Percentiles rank a stretch among this genome's conserved stretches.
Conservation (phyloP, 2,329 filamentous ascomycete genomes). For the Colletotrichum cordylinicola region DNA sequence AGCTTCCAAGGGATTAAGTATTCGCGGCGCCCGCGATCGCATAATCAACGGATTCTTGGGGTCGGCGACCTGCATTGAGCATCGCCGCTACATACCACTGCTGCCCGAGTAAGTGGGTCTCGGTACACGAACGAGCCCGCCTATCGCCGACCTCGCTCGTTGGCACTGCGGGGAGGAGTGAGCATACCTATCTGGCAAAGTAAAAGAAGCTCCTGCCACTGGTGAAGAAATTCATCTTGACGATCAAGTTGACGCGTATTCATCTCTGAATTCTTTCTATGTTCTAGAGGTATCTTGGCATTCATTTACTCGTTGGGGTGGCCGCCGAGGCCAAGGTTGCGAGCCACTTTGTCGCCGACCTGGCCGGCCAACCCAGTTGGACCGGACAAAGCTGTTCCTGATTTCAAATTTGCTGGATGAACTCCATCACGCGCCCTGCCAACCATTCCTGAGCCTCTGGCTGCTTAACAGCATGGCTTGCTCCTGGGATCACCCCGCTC, state of each 20-base stretch:
- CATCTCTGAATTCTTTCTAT: background rate
- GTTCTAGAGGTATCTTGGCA: background rate
- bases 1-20: slow-evolving; percentile 7
- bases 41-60: background rate
- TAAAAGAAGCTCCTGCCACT: background rate
- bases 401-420: slow-evolving; percentile 37
- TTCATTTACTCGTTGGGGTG: background rate
- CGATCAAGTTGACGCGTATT: background rate
- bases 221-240: background rate
- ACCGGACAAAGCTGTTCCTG: background rate
- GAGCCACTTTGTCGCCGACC: background rate
- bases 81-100: background rate
- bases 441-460: slow-evolving; percentile 55
- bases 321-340: background rate
- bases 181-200: background rate
- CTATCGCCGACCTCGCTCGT: slow-evolving; percentile 18
- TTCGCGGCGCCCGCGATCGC: slow-evolving; percentile 10
- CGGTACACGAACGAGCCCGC: background rate
- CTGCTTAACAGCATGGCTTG: slow-evolving; percentile 55
- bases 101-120: background rate
- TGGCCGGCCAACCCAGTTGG: background rate
- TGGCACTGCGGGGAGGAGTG: background rate
- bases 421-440: slow-evolving; percentile 50
- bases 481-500: slow-evolving; percentile 58
- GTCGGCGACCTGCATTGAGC: slow-evolving; percentile 20